Percentiles rank a stretch among this genome's conserved stretches.
phyloP scores from a whole-genome alignment of 768 basidiomycete species.

The Lactifluus pinguis region DNA sequence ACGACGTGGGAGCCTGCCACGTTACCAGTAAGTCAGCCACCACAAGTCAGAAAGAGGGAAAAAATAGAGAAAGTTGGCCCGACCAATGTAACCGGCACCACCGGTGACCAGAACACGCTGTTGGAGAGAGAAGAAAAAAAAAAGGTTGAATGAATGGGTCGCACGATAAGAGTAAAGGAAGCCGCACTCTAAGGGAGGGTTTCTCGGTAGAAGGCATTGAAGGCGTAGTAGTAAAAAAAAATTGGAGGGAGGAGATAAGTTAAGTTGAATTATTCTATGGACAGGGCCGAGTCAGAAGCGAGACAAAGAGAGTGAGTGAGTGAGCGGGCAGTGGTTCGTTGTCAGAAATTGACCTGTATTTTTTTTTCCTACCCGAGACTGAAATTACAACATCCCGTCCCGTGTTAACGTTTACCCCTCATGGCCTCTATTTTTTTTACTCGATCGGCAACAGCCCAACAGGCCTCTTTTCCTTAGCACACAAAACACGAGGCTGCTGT shows the following conservation, averaged over 20 bases:
- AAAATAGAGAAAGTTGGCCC: constrained; percentile 18
- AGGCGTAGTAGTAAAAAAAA: not conserved
- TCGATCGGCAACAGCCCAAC: not conserved
- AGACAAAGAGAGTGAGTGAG: not conserved
- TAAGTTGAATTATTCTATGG: constrained; percentile 2
- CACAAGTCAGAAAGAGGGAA: too few species aligned
- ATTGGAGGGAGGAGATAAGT: constrained; percentile 7
- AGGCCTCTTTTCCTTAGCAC: too few species aligned
- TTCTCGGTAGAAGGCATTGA: constrained; percentile 11
- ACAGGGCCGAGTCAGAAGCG: not conserved
- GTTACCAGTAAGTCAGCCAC: constrained; percentile 12
- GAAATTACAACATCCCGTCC: constrained; percentile 7
- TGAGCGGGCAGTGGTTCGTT: not conserved
- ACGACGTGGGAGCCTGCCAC: constrained; percentile 85
- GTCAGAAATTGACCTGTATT: not conserved
- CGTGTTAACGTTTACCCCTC: not conserved
- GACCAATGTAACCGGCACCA: constrained; percentile 88
- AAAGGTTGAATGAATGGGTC: constrained; percentile 9
- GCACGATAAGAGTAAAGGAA: not conserved
- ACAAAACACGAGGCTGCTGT: too few species aligned
- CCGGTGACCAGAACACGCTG: constrained; percentile 66
- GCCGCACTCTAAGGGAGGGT: constrained; percentile 8
- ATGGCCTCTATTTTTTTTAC: not conserved
- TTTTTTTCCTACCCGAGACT: not conserved
- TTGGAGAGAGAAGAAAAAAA: constrained; percentile 2